Percentiles rank a stretch among this genome's conserved stretches.
These are phyloP conservation scores for Colletotrichum musae DNA, from an alignment of 2,329 filamentous ascomycete genomes.

Conservation along the genomic window DNA sequence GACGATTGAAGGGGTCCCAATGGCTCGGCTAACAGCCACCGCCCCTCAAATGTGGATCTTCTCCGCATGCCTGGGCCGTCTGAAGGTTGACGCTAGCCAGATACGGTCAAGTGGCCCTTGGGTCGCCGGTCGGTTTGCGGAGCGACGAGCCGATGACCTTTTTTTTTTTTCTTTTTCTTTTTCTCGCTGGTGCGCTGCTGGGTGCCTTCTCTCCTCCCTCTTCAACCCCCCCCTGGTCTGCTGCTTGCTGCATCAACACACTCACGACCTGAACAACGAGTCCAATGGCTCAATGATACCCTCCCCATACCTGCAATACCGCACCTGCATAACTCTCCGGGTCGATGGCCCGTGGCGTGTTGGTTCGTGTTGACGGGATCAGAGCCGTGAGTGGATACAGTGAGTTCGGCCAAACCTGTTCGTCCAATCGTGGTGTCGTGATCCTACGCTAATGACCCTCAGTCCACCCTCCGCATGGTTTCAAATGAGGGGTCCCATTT, in stretches of 20 bases:
- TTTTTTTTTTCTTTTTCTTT: not conserved
- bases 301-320: constrained; percentile 27
- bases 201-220: not conserved
- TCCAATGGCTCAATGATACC: constrained; percentile 17
- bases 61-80: constrained; percentile 33
- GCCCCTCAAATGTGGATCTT: constrained; percentile 21
- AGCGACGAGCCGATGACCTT: constrained; percentile 36
- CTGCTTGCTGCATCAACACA: too few species aligned
- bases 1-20: not conserved
- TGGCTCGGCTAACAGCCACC: constrained; percentile 21
- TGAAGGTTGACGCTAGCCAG: not conserved
- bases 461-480: not conserved
- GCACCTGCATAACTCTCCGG: constrained; percentile 35
- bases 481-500: constrained; percentile 20
- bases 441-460: not conserved
- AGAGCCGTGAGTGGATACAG: constrained; percentile 7
- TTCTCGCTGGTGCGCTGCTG: not conserved
- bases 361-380: constrained; percentile 29
- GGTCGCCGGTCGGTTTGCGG: constrained; percentile 24
- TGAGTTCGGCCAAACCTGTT: constrained; percentile 1
- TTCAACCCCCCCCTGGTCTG: not conserved
- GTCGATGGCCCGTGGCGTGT: constrained; percentile 27
- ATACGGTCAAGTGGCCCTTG: not conserved
- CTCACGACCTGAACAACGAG: not conserved
- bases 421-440: constrained; percentile 21